Percentiles rank a stretch among this genome's conserved stretches.
These are phyloP conservation scores for Teratosphaeria destructans DNA, from an alignment of 2,329 filamentous ascomycete species.

Conservation along the genomic window DNA sequence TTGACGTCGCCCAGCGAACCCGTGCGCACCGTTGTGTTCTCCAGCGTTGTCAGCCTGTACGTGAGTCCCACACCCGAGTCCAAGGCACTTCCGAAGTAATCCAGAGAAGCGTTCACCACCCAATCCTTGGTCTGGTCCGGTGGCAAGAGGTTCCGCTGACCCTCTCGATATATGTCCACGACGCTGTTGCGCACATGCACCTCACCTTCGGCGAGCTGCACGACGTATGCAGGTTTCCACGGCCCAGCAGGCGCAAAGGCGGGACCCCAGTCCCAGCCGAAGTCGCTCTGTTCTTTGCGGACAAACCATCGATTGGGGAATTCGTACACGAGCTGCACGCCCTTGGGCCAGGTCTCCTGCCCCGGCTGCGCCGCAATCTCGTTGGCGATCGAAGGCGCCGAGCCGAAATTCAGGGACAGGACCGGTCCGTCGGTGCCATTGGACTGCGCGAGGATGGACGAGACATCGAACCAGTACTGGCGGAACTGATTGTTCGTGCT, in stretches of 20 bases:
- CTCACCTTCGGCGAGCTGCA: slow-evolving; percentile 38
- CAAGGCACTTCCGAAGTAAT: slow-evolving; percentile 40
- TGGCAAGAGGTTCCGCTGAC: slow-evolving; percentile 48
- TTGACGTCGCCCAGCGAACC: slow-evolving; percentile 33
- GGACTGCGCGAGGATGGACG: slow-evolving; percentile 36
- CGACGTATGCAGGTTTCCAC: slow-evolving; percentile 49
- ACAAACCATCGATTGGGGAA: slow-evolving; percentile 45
- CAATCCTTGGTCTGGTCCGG: slow-evolving; percentile 48
- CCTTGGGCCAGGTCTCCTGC: slow-evolving; percentile 39
- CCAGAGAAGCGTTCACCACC: slow-evolving; percentile 52
- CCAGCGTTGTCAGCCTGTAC: slow-evolving; percentile 38
- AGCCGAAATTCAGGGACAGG: slow-evolving; percentile 47
- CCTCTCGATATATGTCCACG: slow-evolving; percentile 49
- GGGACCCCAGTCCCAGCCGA: slow-evolving; percentile 46
- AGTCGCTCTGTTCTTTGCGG: slow-evolving; percentile 52
- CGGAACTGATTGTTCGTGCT: slow-evolving; percentile 53
- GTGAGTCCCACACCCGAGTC: slow-evolving; percentile 34
- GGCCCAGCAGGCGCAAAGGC: slow-evolving; percentile 50
- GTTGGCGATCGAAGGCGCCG: slow-evolving; percentile 44
- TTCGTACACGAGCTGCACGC: slow-evolving; percentile 40
- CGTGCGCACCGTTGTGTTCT: slow-evolving; percentile 31
- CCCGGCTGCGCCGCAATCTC: slow-evolving; percentile 41
- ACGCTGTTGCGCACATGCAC: slow-evolving; percentile 43
- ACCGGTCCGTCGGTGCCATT: slow-evolving; percentile 22
- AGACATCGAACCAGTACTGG: slow-evolving; percentile 51